These are phyloP conservation scores for Yamadazyma tumulicola DNA, from an alignment of 805 yeast genomes.

Conservation along the genomic window DNA sequence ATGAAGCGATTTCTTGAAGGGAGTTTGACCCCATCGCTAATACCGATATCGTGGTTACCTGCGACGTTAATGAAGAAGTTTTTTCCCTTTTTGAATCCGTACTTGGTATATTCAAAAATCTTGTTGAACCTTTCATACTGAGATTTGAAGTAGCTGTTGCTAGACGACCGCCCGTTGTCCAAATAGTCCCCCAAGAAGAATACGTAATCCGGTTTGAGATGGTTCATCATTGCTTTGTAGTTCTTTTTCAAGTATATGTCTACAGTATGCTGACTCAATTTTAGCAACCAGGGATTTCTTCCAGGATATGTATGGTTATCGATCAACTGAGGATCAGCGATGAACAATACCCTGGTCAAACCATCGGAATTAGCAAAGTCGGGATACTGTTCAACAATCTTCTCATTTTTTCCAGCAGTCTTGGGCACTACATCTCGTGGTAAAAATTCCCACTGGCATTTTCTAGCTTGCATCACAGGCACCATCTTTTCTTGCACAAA, in stretches of 20 bases:
- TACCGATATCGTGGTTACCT: slow-evolving; percentile 97
- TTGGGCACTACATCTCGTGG: too few relatives aligned
- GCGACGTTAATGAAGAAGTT: slow-evolving; percentile 46
- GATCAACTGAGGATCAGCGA: slow-evolving; percentile 45
- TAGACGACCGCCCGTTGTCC: slow-evolving; percentile 38
- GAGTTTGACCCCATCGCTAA: slow-evolving; percentile 62
- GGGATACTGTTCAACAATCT: slow-evolving; percentile 8
- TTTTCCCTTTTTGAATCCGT: slow-evolving; percentile 16
- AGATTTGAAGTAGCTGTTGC: slow-evolving; percentile 25
- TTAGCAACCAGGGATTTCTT: slow-evolving; percentile 26
- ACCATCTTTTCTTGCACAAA: slow-evolving; percentile 29
- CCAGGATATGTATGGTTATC: slow-evolving; percentile 45
- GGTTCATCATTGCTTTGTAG: slow-evolving; percentile 29
- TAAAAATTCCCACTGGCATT: slow-evolving; percentile 29
- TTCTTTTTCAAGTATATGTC: slow-evolving; percentile 37
- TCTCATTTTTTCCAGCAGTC: slow-evolving; percentile 5
- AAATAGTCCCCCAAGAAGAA: slow-evolving; percentile 41
- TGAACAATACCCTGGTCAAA: slow-evolving; percentile 29
- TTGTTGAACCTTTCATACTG: slow-evolving; percentile 30
- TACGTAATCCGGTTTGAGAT: slow-evolving; percentile 33
- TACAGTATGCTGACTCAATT: slow-evolving; percentile 38
- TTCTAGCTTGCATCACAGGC: slow-evolving; percentile 23
- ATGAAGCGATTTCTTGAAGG: slow-evolving; percentile 26
- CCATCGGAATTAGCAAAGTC: too few relatives aligned
- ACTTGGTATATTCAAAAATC: slow-evolving; percentile 23